Percentiles rank a stretch among this genome's conserved stretches.
phyloP scores from a whole-genome alignment of 768 basidiomycete species.

The Mycena galopus region DNA sequence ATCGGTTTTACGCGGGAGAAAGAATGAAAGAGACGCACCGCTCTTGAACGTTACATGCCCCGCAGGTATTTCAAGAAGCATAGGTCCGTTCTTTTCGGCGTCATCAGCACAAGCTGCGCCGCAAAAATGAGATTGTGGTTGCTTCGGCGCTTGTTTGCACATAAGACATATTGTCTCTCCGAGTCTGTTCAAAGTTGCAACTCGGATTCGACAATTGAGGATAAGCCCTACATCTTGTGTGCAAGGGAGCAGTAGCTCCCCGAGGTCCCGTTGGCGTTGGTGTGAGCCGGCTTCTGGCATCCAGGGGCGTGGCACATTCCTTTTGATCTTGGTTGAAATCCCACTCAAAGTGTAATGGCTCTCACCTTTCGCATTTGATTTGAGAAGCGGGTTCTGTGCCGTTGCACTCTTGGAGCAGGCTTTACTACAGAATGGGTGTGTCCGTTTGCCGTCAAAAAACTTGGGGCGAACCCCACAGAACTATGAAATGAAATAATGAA shows the following conservation, averaged over 20 bases:
- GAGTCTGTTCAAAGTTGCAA: conserved; percentile 45
- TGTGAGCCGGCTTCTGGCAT: conserved; percentile 60
- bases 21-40: conserved; percentile 54
- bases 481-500: conserved; percentile 48
- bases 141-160: conserved; percentile 70
- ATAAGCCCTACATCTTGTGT: conserved; percentile 62
- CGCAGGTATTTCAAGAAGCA: conserved; percentile 69
- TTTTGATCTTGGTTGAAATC: conserved; percentile 33
- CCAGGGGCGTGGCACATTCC: conserved; percentile 66
- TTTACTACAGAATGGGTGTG: conserved; percentile 74
- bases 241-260: conserved; percentile 65
- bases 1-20: neutral
- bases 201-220: neutral
- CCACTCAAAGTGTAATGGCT: neutral
- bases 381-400: conserved; percentile 33
- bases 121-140: conserved; percentile 73
- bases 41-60: conserved; percentile 75
- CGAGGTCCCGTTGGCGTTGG: conserved; percentile 52
- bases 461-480: conserved; percentile 73
- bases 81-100: conserved; percentile 67
- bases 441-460: conserved; percentile 67
- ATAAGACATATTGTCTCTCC: conserved; percentile 68
- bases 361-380: conserved; percentile 39
- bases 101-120: conserved; percentile 65
- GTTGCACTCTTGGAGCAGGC: conserved; percentile 67